Evolutionary conservation across 768 basidiomycete species (phyloP), one percentile per base, ranked within the genome.

Genomic region (Terana coerulea): DNA sequence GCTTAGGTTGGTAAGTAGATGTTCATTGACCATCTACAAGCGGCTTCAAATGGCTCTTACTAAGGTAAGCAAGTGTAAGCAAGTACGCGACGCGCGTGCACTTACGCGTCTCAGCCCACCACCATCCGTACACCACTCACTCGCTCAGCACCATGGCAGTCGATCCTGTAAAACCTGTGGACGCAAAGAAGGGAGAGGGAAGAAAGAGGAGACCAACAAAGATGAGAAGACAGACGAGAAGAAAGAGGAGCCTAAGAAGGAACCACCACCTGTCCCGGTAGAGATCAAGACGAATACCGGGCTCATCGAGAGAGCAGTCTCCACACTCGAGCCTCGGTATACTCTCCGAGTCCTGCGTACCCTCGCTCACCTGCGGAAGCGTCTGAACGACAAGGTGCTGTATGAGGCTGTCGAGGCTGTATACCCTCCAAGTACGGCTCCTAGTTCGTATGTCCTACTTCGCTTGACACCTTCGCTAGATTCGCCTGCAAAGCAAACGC

Each of bases 321-420:
- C 82, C n/a, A 88, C 88, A 24, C 76, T 98, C 51, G 97, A 99
- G 67, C 92, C 95, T 22, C 80, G 97, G 31, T 95, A 95, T 66
- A 91, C 89, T 6, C 86, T 91, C 60, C 83, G 94, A 28, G 94
- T 93, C 1, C 70, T 98, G 56, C 78, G 94, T 40, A 86, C 91
- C 1, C 67, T 98, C 59, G 84, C 91, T 0, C 72, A 84, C 2
- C 69, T 95, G 59, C 75, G 94, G 59, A 93, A 88, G 70, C 79
- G 81, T 35, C 66, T 94, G n/a, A 80, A 87, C 58, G 74, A 76
- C 34, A 72, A 72, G 39, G 76, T 80, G 2, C 67, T 99, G 31
- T 75, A 75, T 36, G 78, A 81, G 55, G 86, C 86, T 8, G 72
- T 98, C 45, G 77, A 85, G 39, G 82, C 79, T 42, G 75, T 81